A percentile compares a stretch with the other conserved stretches of the same genome.
Conservation (phyloP, 2,329 filamentous ascomycete species). For the Pyricularia sp. region DNA sequence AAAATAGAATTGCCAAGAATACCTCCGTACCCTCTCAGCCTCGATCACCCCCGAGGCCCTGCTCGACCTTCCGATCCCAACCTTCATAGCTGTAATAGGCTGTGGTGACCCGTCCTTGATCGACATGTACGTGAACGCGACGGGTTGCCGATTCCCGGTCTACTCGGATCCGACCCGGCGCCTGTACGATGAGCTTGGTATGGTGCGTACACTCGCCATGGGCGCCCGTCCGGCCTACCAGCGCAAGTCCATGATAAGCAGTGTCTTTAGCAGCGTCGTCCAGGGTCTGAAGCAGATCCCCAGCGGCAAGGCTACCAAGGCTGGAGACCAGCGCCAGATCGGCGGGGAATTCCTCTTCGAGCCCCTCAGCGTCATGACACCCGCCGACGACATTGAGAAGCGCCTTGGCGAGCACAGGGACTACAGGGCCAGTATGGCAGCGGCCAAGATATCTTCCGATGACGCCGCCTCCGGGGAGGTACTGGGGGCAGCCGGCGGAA, state of each 20-base stretch:
- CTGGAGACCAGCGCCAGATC: constrained; percentile 54
- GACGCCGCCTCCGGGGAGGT: not conserved
- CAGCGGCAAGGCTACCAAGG: constrained; percentile 44
- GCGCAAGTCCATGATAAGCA: constrained; percentile 37
- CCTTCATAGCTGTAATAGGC: constrained; percentile 56
- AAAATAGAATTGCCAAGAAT: constrained; percentile 61
- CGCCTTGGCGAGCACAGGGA: constrained; percentile 10
- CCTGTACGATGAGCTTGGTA: constrained; percentile 54
- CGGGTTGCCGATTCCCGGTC: constrained; percentile 57
- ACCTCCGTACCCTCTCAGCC: constrained; percentile 48
- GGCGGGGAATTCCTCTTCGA: constrained; percentile 74
- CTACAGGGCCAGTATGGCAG: constrained; percentile 2
- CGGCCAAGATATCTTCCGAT: constrained; percentile 4
- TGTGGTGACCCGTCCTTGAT: constrained; percentile 60
- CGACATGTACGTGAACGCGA: constrained; percentile 48
- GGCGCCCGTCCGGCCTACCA: constrained; percentile 53
- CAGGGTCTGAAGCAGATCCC: constrained; percentile 48
- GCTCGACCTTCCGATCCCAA: constrained; percentile 37
- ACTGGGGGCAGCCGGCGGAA: constrained; percentile 2
- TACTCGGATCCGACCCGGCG: constrained; percentile 60
- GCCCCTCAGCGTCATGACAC: constrained; percentile 30
- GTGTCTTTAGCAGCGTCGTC: constrained; percentile 36
- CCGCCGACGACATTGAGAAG: constrained; percentile 20
- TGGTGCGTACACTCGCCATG: constrained; percentile 50
- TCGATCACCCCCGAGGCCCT: constrained; percentile 40